Evolutionary conservation across 2,329 filamentous ascomycete species (phyloP), one percentile per base, ranked within the genome.

Genomic region (Coleophoma cylindrospora): DNA sequence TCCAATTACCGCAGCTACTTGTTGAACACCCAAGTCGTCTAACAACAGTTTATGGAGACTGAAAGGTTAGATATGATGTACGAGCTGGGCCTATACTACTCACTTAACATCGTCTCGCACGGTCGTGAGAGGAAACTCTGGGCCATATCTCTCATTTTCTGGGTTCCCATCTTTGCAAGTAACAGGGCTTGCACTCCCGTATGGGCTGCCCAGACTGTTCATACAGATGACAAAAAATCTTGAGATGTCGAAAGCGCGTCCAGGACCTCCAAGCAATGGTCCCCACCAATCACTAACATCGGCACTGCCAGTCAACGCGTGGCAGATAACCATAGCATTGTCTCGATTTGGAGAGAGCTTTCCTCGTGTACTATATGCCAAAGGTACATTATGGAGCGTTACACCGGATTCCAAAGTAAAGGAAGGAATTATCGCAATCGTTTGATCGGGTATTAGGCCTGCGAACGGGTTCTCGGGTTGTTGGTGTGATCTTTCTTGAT

Each of bases 91-190:
- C 27, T 27, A 27, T 27, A 27, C 0, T 32, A 68, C 86, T 73
- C 72, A 94, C 88, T 88, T 91, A 48, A 97, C 92, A 72, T 99
- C 94, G 66, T 99, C 94, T 57, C 92, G 79, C 56, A 99, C 89
- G 0, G 94, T 97, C 1, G 94, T 96, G 56, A 99, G 73, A 43
- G 94, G 94, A 60, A 99, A 99, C 64, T 99, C 94, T 1, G 94
- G 94, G 0, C 94, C 94, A 64, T 99, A 99, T 59, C 81, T 80
- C 15, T 82, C 91, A 55, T 88, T 83, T 47, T 74, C 74, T 14
- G 79, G 71, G 60, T 95, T 81, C 13, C 91, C 91, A 63, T 96
- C 86, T 67, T 89, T 95, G 59, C 84, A 85, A 2, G 94, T 99
- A 48, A 92, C 88, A 1, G 89, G 89, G 65, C 89, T 92, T n/a